phyloP scores from a whole-genome alignment of 2,329 filamentous ascomycete genomes.

The Fusarium sp. region DNA sequence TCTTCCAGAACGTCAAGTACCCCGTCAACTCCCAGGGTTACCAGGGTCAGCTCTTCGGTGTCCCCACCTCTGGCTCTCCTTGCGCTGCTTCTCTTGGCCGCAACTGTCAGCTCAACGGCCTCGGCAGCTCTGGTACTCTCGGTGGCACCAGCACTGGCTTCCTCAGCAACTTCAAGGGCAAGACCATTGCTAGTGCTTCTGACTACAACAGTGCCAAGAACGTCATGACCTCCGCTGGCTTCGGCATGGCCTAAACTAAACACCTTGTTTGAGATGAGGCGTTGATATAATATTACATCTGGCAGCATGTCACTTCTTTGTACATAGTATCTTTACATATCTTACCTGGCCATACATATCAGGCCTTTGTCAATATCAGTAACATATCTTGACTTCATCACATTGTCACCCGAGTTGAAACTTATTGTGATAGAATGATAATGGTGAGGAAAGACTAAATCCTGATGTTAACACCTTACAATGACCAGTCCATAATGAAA shows the following conservation, averaged over 20 bases:
- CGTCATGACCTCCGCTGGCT: conserved; percentile 54
- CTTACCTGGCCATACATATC: neutral
- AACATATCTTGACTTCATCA: conserved; percentile 1
- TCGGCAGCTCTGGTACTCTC: conserved; percentile 52
- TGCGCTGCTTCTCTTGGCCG: conserved; percentile 59
- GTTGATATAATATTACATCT: neutral
- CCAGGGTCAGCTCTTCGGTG: conserved; percentile 48
- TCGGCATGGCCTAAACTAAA: conserved; percentile 54
- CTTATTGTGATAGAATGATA: neutral
- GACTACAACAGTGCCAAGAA: conserved; percentile 48
- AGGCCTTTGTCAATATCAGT: conserved; percentile 25
- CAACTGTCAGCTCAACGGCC: conserved; percentile 60
- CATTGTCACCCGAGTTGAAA: neutral
- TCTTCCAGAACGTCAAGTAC: conserved; percentile 63
- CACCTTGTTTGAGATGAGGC: neutral
- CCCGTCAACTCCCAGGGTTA: conserved; percentile 48
- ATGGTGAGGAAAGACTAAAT: neutral
- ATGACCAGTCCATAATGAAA: conserved; percentile 9
- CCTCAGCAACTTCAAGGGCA: conserved; percentile 60
- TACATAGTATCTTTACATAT: conserved; percentile 25
- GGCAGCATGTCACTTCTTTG: conserved; percentile 22
- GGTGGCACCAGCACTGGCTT: conserved; percentile 56
- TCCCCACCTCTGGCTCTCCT: conserved; percentile 43
- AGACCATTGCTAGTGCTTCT: conserved; percentile 59
- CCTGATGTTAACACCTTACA: conserved; percentile 12